phyloP scores from a whole-genome alignment of 306 rosid genomes.

The Castanea mollissima region DNA sequence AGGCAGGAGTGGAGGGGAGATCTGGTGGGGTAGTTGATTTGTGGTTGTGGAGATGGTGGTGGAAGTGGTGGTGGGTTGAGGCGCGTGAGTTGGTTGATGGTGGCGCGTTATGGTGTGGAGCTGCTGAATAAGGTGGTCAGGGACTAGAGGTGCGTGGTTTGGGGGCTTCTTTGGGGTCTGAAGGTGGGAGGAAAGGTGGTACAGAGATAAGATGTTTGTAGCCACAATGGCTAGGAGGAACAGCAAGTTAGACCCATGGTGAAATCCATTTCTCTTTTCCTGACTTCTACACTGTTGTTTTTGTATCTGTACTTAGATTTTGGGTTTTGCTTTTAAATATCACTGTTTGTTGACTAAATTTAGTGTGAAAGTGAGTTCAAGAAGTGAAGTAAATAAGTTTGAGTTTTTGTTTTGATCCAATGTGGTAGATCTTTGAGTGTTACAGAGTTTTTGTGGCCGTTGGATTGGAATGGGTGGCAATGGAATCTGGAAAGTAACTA shows the following conservation, averaged over 20 bases:
- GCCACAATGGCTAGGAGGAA: constrained; percentile 92
- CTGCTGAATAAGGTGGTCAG: constrained; percentile 79
- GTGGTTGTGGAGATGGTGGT: not conserved
- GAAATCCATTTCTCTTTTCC: constrained; percentile 51
- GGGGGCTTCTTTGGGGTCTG: constrained; percentile 52
- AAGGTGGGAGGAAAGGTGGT: constrained; percentile 76
- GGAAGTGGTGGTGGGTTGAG: constrained; percentile 25
- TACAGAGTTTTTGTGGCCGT: not conserved
- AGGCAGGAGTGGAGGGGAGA: constrained; percentile 70
- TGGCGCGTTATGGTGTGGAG: constrained; percentile 90
- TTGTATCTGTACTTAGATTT: not conserved
- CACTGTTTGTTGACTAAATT: not conserved
- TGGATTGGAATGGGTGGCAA: constrained; percentile 10
- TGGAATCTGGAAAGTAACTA: not conserved
- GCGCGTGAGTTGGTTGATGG: constrained; percentile 95
- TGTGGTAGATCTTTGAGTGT: not conserved
- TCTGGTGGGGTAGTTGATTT: constrained; percentile 44
- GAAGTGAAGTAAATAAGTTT: not conserved
- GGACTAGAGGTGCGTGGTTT: constrained; percentile 41
- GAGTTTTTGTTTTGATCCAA: not conserved
- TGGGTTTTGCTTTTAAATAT: not conserved
- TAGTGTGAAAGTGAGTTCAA: not conserved
- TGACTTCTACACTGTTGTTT: too few relatives aligned
- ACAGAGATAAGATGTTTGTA: constrained; percentile 89
- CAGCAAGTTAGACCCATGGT: constrained; percentile 77